Percentiles rank a stretch among this genome's conserved stretches.
Evolutionary conservation across 208 protist species (phyloP).

Genomic region (Wallacemonas sp.): DNA sequence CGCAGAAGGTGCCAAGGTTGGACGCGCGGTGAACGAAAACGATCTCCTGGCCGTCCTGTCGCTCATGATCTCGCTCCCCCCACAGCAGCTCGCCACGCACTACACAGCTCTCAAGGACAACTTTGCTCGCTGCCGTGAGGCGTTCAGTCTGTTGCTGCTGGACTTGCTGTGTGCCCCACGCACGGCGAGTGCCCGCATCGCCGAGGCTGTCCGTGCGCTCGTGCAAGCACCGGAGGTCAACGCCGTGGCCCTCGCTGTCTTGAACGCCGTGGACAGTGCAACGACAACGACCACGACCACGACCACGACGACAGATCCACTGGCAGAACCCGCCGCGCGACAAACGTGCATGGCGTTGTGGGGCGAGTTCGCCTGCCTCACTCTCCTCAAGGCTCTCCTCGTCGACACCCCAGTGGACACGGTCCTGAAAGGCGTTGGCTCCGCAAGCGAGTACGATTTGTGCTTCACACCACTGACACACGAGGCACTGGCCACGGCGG

Average conservation of each 20-base stretch:
- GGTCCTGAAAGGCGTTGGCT: neutral
- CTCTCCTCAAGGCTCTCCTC: constrained; percentile 60
- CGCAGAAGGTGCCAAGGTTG: constrained; percentile 62
- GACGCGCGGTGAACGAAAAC: constrained; percentile 42
- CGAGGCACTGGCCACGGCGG: constrained; percentile 24
- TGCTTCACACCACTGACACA: constrained; percentile 24
- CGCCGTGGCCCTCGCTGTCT: too few relatives aligned
- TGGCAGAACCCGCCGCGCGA: neutral
- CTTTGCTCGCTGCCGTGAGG: constrained; percentile 38
- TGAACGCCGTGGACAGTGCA: too few relatives aligned
- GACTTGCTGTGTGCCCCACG: constrained; percentile 34
- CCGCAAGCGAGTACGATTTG: constrained; percentile 2
- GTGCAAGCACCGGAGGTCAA: constrained; percentile 21
- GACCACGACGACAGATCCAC: too few relatives aligned
- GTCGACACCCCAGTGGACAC: constrained; percentile 23
- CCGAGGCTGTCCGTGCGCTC: constrained; percentile 20
- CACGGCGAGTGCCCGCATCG: constrained; percentile 26
- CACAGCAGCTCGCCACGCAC: constrained; percentile 28
- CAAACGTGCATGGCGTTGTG: constrained; percentile 36
- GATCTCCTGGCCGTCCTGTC: constrained; percentile 54
- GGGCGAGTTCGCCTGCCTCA: constrained; percentile 54
- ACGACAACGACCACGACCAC: too few relatives aligned
- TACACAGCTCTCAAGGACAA: constrained; percentile 27
- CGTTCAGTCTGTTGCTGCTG: constrained; percentile 42
- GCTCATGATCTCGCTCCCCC: constrained; percentile 47